Evolutionary conservation across 768 basidiomycete genomes (phyloP).

Genomic region (Podaxis carcinomalis): DNA sequence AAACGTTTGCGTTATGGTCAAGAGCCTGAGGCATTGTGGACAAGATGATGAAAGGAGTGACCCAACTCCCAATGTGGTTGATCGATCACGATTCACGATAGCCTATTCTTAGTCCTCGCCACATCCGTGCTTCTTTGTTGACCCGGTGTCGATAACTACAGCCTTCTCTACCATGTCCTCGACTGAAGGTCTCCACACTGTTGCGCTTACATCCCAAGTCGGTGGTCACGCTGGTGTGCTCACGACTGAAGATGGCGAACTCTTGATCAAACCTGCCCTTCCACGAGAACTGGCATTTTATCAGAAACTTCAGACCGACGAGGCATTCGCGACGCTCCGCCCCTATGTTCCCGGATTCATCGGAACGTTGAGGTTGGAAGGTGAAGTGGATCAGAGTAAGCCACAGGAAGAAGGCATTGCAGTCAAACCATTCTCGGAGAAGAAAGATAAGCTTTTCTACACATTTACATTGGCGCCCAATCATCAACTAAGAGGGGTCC

Average conservation of each 20-base stretch:
- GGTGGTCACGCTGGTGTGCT: slow-evolving; percentile 80
- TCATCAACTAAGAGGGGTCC: not conserved
- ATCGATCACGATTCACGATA: not conserved
- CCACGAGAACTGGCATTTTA: slow-evolving; percentile 71
- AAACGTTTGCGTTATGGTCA: slow-evolving; percentile 35
- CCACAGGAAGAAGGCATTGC: slow-evolving; percentile 18
- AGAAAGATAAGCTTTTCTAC: slow-evolving; percentile 42
- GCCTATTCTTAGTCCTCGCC: not conserved
- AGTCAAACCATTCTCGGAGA: slow-evolving; percentile 24
- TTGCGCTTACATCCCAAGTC: slow-evolving; percentile 54
- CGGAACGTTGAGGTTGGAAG: slow-evolving; percentile 73
- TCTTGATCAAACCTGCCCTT: slow-evolving; percentile 78
- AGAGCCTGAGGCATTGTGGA: slow-evolving; percentile 22
- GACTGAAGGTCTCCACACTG: slow-evolving; percentile 1
- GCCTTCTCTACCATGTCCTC: not conserved
- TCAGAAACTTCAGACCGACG: slow-evolving; percentile 41
- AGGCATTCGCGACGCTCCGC: slow-evolving; percentile 38
- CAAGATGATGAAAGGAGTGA: not conserved
- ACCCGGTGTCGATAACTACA: not conserved
- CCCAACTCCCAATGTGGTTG: not conserved
- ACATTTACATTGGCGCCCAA: not conserved
- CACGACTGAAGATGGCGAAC: slow-evolving; percentile 64
- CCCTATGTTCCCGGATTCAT: slow-evolving; percentile 72
- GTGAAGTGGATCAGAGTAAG: slow-evolving; percentile 39
- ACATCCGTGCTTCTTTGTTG: not conserved